Base-by-base conservation (phyloP, 805 yeast species). In the Monosporozyma yasuniensis region DNA sequence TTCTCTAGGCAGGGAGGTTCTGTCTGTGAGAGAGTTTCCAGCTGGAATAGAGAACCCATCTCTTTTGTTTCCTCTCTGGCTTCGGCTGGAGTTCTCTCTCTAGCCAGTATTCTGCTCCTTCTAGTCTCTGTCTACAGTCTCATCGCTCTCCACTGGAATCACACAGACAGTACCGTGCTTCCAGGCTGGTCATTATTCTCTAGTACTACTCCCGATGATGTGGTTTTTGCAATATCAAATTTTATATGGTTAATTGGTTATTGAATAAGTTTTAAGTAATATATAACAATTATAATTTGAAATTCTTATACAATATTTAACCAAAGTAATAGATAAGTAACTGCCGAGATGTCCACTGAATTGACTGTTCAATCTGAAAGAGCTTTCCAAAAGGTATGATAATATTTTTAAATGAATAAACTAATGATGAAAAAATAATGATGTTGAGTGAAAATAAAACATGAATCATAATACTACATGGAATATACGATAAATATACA, bases 301-400 rank as follows among this genome's bases (percentile, higher is more conserved):
- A 23, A 10, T 34, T 34, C 25, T 12, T 28, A 21, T 6, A 27
- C 19, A 35, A 39, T 39, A 28, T 41, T 43, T 18, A 39, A 11
- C 21, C 39, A 44, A 46, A 46, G 45, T 44, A 39, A 39, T 32
- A 46, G 44, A 53, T 56, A 63, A 61, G 63, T 58, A 63, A 58
- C 64, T 59, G 60, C 56, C 68, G 80, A 79, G 79, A 93, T 91
- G 98, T 95, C 98, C 75, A 86, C 98, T 78, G 99, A 93, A 84
- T 88, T 93, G 81, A 91, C 96, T 77, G 99, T 93, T 81, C 99
- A 93, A 85, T 86, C 97, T 75, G 99, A 93, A 84, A 91, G 96
- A 81, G 99, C 99, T 89, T 93, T 85, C 96, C 99, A 93, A 84
- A 93, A 93, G 95, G 96, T 87, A 81, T 74, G 95, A 76, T 35